Base-by-base conservation (phyloP, 2,329 filamentous ascomycete species). In the Pyrenochaeta sp. region DNA sequence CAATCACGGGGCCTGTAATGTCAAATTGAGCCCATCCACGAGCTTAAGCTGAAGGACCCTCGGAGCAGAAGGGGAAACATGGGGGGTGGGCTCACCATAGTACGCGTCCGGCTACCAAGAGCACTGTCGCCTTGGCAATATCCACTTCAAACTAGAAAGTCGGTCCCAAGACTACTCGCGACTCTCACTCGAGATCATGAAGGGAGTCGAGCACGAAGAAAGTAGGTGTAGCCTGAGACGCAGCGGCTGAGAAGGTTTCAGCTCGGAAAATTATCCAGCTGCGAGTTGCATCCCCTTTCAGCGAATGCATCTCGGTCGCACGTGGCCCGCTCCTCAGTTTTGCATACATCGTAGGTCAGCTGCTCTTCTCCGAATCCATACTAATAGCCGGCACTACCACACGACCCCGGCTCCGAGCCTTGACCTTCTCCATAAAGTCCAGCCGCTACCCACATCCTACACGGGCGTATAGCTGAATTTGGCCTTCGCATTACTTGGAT, bases 401-500 rank as follows among this genome's bases (percentile, higher is more conserved):
- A 48, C 36, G 39, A 40, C 32, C 50, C 50, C 23, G 18, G 45
- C 21, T 23, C 5, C 10, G 36, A 41, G 33, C 27, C 47, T 45
- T 43, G 43, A 36, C 40, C 23, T 33, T 41, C 35, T 49, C 18
- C 36, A 44, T 45, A 31, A 23, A 18, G 29, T 30, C 29, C 21
- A 37, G 36, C 31, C 44, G 11, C 48, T 37, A 18, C 18, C 37
- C 43, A 36, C 18, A 49, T 15, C 29, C 40, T 29, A 33, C 41
- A 45, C 51, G 54, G 45, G 29, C 36, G 12, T 35, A 49, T 52
- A 46, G 27, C 54, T 50, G 30, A 35, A 53, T 47, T 30, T 12
- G 45, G 41, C 42, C 1, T 21, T 45, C 27, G 41, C 29, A 15
- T 37, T 30, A 33, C 21, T 14, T 33, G 4, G 40, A 37, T 49